Evolutionary conservation across 164 flowering plant species (phyloP), one percentile per base, ranked within the genome.

Genomic region (Annona cherimola): DNA sequence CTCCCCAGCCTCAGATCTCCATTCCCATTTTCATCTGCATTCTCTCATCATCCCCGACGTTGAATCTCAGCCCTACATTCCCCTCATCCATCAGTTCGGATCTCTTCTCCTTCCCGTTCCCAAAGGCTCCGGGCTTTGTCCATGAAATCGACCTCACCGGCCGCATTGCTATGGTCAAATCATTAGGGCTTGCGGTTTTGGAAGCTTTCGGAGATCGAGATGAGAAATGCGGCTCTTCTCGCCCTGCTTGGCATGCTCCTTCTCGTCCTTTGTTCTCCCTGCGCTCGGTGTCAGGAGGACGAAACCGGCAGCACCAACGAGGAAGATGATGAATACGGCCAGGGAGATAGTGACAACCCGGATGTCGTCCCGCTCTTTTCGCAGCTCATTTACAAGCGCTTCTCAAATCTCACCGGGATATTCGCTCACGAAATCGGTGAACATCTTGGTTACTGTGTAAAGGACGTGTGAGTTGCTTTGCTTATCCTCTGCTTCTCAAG

Each of bases 401-500:
- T 91, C 20, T 76, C 82, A 14, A 91, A 86, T 81, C 65, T 85
- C 62, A 83, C 90, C 5, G 39, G 69, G 14, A 69, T 81, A 0
- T 81, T 94, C 69, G 67, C 79, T 46, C 73, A 54, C 1, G 92
- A 89, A 39, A 76, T 87, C 8, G 14, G 16, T 7, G 74, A 83
- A 6, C 42, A 70, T 0, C 71, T 92, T 60, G 79, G 80, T 3
- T 94, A 86, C 75, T 94, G 98, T 84, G 81, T 94, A 6, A 74
- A 79, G 46, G 84, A 94, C 74, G 74, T 80, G 98, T 92, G 9
- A 18, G 83, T 81, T 8, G 5, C 39, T 69, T 35, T 20, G 35
- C 35, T 46, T 69, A 45, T 19, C 1, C 19, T 26, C 12, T 8
- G 9, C 20, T 40, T 69, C 41, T 2, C 14, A 50, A 35, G 42